Conservation (phyloP, 768 basidiomycete genomes). For the Xerocomus brunneocitrinus region DNA sequence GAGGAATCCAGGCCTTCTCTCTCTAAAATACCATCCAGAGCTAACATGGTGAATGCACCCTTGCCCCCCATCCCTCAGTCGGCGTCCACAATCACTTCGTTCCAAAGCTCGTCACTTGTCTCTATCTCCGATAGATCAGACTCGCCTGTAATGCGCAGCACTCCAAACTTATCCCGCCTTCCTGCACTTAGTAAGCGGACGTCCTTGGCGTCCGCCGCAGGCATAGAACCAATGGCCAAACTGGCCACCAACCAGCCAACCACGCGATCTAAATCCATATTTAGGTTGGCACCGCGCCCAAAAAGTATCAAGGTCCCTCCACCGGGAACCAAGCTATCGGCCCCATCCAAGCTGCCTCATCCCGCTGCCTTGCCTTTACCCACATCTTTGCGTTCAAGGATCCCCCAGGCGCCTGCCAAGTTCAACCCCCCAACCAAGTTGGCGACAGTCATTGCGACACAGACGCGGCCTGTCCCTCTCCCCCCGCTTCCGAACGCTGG, state of each 20-base stretch:
- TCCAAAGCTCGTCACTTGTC: conserved; percentile 17
- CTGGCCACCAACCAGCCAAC: neutral
- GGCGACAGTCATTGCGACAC: conserved; percentile 25
- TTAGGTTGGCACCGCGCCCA: conserved; percentile 24
- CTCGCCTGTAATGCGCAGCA: conserved; percentile 14
- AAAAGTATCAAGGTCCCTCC: conserved; percentile 20
- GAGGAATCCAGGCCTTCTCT: conserved; percentile 4
- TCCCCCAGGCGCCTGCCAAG: conserved; percentile 21
- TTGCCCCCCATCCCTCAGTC: conserved; percentile 30
- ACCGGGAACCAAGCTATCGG: neutral
- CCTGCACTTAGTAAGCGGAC: conserved; percentile 23
- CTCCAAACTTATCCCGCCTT: conserved; percentile 15
- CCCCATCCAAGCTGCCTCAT: conserved; percentile 16
- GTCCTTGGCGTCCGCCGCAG: conserved; percentile 24
- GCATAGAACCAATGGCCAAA: conserved; percentile 14
- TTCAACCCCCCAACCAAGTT: conserved; percentile 30
- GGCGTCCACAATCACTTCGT: conserved; percentile 24
- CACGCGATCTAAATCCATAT: conserved; percentile 28
- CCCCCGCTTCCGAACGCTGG: neutral
- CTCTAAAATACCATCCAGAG: conserved; percentile 23
- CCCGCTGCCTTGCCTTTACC: conserved; percentile 5
- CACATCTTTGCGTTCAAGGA: conserved; percentile 9
- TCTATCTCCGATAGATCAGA: conserved; percentile 17
- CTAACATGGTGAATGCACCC: conserved; percentile 1
- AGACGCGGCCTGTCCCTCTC: conserved; percentile 11